phyloP scores from a whole-genome alignment of 148 eudicot genomes.

The Amaranthus cruentus region DNA sequence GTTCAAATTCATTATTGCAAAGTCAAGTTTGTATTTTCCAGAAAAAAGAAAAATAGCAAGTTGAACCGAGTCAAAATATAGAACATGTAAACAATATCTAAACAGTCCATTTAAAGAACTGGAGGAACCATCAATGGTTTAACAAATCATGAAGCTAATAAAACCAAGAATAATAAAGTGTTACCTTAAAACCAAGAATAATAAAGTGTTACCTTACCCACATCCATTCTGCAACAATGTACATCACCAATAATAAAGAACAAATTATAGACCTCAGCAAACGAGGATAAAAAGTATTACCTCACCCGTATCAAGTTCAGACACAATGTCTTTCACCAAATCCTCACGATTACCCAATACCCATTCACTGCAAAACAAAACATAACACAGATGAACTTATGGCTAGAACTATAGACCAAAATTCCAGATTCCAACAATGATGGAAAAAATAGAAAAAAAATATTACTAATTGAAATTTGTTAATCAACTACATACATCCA shows the following conservation, averaged over 20 bases:
- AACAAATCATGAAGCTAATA: no score
- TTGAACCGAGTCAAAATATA: no score
- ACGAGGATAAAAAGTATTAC: constrained; percentile 34
- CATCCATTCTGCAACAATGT: neutral
- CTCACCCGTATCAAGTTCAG: constrained; percentile 87
- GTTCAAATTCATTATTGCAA: no score
- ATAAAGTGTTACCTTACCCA: no score
- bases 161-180: no score
- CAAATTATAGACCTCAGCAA: neutral
- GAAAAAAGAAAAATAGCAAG: no score
- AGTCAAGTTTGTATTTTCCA: no score
- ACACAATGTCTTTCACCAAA: constrained; percentile 80
- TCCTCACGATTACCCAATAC: constrained; percentile 96
- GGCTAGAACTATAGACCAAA: neutral
- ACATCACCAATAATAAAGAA: neutral
- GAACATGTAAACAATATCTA: no score
- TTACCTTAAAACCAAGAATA: no score
- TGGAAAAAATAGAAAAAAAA: neutral
- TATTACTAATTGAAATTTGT: neutral
- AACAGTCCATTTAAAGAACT: no score
- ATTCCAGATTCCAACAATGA: neutral
- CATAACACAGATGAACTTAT: neutral
- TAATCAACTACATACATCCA: neutral
- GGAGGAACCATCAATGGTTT: no score
- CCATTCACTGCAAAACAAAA: constrained; percentile 74